Base-by-base conservation (phyloP, 805 yeast genomes). In the Blastobotrys attinorum region DNA sequence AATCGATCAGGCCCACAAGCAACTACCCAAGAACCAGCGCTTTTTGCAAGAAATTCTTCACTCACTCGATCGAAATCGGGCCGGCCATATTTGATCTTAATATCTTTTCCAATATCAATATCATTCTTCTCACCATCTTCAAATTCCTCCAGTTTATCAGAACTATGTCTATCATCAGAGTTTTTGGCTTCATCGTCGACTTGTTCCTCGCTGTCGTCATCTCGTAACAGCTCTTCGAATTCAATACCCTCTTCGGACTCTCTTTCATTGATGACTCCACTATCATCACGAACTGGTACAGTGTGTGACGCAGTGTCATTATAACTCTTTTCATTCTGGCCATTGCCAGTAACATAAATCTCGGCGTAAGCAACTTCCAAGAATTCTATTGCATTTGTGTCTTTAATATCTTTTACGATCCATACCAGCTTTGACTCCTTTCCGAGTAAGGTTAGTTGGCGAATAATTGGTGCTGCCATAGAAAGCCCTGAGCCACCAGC, bases 1-100 rank as follows among this genome's bases (percentile, higher is more conserved):
- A 86, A 64, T 0, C 81, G 81, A 31, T 67, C 67, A 0, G 96
- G 95, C 0, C 96, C 96, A 2, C 94, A 92, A 4, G 87, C 85
- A n/a, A 86, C 67, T 13, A 84, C 92, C 89, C 90, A 84, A 2
- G 78, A 39, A 6, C 43, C 23, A 4, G 37, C 33, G 13, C 38
- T 31, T 47, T 20, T 57, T 59, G 25, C 63, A n/a, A 35, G 21
- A 49, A 39, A 44, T 23, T 29, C 43, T 20, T 25, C 22, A 11
- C 41, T 18, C 31, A 45, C 39, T 25, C 40, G 38, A 11, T 41
- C 36, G 36, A 48, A 43, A 16, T 39, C 44, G 27, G 58, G 57
- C 21, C 47, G 47, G 35, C 48, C 56, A 41, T 40, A 49, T n/a
- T 25, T 46, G 31, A 43, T 38, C 25, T 39, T 17, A 29, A 17